phyloP scores from a whole-genome alignment of 345 rosid species.

The Noccaea caerulescens region DNA sequence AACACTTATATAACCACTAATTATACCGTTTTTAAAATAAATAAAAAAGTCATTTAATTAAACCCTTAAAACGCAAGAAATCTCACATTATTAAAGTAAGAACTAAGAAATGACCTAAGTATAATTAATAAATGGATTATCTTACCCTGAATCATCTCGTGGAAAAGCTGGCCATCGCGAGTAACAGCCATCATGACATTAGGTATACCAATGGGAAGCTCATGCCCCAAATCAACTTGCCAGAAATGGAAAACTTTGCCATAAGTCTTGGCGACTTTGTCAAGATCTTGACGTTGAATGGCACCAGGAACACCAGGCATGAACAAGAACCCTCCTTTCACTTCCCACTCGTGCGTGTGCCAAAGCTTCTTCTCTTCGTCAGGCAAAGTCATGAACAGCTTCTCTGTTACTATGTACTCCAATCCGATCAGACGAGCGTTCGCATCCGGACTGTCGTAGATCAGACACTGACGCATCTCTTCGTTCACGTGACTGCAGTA shows the following conservation, averaged over 20 bases:
- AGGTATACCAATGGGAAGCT: conserved; percentile 75
- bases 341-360: conserved; percentile 82
- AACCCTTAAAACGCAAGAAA: no score
- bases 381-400: conserved; percentile 60
- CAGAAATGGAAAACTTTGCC: conserved; percentile 84
- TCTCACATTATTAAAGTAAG: not conserved
- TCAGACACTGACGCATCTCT: conserved; percentile 79
- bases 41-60: no score
- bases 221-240: conserved; percentile 81
- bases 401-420: conserved; percentile 77
- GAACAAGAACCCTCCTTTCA: conserved; percentile 75
- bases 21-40: no score
- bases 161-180: conserved; percentile 68
- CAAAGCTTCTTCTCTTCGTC: conserved; percentile 78
- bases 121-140: not conserved
- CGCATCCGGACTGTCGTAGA: conserved; percentile 57
- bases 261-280: conserved; percentile 67
- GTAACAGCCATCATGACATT: conserved; percentile 79
- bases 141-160: conserved; percentile 52
- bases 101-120: not conserved
- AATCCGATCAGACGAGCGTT: conserved; percentile 69
- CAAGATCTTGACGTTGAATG: conserved; percentile 63
- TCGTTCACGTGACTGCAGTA: conserved; percentile 80
- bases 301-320: conserved; percentile 77
- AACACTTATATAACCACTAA: no score